Evolutionary conservation across 2,329 filamentous ascomycete genomes (phyloP), one percentile per base, ranked within the genome.

Genomic region (Cladosporium sp.): DNA sequence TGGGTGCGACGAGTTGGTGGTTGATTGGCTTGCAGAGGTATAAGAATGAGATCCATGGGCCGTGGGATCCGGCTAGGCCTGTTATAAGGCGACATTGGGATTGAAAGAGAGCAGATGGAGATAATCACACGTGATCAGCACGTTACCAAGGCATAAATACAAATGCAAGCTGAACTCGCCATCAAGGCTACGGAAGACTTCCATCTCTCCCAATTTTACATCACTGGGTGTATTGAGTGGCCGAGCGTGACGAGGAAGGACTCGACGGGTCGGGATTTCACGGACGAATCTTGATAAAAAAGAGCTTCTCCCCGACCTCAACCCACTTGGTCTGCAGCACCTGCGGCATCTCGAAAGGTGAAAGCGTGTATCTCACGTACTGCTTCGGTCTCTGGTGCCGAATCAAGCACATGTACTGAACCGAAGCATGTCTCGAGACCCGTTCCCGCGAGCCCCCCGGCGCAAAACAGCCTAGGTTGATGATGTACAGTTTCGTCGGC

Each of bases 1-100:
- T 97, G 85, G 94, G 93, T 1, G 88, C 91, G 12, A 97, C 92
- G 72, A 96, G 91, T 70, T 97, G 92, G 93, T 97, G 94, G 92
- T 76, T 99, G 62, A 97, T 99, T 68, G 90, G 91, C 8, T 74
- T 99, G 73, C 94, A 99, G 75, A 93, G 96, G 76, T 99, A 97
- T 75, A 99, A 99, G 79, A 97, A 97, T 72, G 94, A 97, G 75
- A 97, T 99, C 64, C 90, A 92, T 69, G 94, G 94, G 42, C 94
- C 94, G 1, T 99, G 94, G 94, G 94, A 99, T 76, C 92, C 93
- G 19, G 94, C 94, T 6, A 82, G 92, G 70, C 94, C 94, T 9
- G 84, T 94, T 57, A 92, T 94, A 62, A 85, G 91, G 68, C 86
- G 87, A 76, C 40, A 47, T 37, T 55, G 52, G 52, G 52, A 55